Percentiles rank a stretch among this genome's conserved stretches.
These are phyloP conservation scores for Neoboletus brunneissimus DNA, from an alignment of 768 basidiomycete genomes.

Conservation along the genomic window DNA sequence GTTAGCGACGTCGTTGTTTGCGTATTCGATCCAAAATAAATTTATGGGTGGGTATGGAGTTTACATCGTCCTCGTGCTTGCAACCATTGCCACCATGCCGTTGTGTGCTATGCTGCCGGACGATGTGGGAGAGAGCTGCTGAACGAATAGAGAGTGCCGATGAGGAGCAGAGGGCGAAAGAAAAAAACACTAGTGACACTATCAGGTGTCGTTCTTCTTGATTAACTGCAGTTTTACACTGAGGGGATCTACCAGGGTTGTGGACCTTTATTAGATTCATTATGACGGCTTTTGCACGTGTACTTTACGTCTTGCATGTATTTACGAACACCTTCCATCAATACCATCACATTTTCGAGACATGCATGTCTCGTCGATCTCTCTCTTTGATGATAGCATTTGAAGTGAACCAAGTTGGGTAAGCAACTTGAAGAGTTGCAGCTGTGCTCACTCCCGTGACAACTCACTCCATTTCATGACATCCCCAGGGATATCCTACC, in stretches of 20 bases:
- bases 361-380: neutral
- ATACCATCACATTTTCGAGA: slow-evolving; percentile 19
- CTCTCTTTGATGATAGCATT: neutral
- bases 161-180: neutral
- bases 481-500: slow-evolving; percentile 31
- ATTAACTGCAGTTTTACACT: slow-evolving; percentile 6
- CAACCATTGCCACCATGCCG: slow-evolving; percentile 14
- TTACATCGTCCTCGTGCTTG: slow-evolving; percentile 28
- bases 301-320: slow-evolving; percentile 27
- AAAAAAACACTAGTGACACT: neutral
- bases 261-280: neutral
- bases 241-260: neutral
- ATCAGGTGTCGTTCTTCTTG: slow-evolving; percentile 12
- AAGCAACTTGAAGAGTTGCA: neutral
- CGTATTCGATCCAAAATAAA: slow-evolving; percentile 35
- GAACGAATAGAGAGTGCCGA: neutral
- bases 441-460: neutral
- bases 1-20: slow-evolving; percentile 34
- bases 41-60: slow-evolving; percentile 38
- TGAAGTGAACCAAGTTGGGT: neutral
- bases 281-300: slow-evolving; percentile 6
- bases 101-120: slow-evolving; percentile 22
- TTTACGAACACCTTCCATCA: slow-evolving; percentile 12
- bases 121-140: slow-evolving; percentile 18
- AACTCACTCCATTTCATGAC: slow-evolving; percentile 3